Evolutionary conservation across 768 basidiomycete species (phyloP), one percentile per base, ranked within the genome.

Genomic region (Collybia nuda): DNA sequence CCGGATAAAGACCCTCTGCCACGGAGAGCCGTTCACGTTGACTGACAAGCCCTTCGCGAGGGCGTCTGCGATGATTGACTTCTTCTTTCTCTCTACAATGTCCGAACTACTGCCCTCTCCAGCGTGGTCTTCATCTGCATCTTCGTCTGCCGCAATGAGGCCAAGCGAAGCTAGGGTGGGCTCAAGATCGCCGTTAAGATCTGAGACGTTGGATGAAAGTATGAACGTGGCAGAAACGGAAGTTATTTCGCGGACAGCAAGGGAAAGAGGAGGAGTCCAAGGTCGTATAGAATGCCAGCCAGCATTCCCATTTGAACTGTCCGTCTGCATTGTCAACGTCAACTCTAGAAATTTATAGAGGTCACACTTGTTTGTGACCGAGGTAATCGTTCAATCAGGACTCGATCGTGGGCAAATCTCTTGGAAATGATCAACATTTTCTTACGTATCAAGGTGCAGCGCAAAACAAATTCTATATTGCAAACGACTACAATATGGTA

Each of bases 201-300:
- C 70, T 35, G 75, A 70, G 51, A 78, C 64, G 3, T 72, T 69
- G 7, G 85, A 81, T 0, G 82, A 82, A 19, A 93, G 76, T 52
- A 86, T 77, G 61, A 93, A 91, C 0, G 89, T 91, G 7, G 81
- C 88, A 1, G 90, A 91, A 38, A 92, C 90, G 0, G 90, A 92
- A 19, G 91, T 90, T 44, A 93, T 84, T 72, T 93, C 90, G 38
- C 82, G 78, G 37, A 91, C 86, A 11, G 78, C 69, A 12, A 93
- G 79, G 1, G 81, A 77, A n/a, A 92, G 72, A 26, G 81, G 82
- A 32, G 85, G 84, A 4, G 78, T 74, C 85, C 88, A 91, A 6
- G 89, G 90, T 12, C 88, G 79, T 56, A 92, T 84, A 9, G 85
- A 71, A 51, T 82, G 83, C 90, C 90, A 92, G 40, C 63, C 62